Evolutionary conservation across 768 basidiomycete genomes (phyloP).

Genomic region (Asterophora parasitica): DNA sequence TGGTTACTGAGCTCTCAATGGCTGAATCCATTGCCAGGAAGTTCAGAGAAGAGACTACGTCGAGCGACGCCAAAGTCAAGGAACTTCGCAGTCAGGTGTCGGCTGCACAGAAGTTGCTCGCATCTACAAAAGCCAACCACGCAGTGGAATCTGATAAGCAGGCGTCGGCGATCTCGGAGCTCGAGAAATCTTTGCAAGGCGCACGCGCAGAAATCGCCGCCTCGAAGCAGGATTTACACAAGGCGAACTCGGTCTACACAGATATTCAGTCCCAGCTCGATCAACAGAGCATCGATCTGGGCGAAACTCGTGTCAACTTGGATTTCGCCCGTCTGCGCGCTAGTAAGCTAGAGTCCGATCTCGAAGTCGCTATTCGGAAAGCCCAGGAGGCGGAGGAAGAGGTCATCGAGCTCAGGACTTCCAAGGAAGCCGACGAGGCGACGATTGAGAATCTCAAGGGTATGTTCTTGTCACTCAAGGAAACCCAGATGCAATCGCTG

Average conservation of each 20-base stretch:
- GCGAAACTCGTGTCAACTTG: slow-evolving; percentile 12
- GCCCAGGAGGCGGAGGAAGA: slow-evolving; percentile 28
- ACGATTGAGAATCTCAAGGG: slow-evolving; percentile 31
- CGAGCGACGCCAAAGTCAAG: slow-evolving; percentile 1
- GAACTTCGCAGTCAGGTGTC: slow-evolving; percentile 11
- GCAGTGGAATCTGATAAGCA: slow-evolving; percentile 11
- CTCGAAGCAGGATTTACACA: not conserved
- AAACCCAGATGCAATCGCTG: slow-evolving; percentile 30
- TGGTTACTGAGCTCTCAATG: slow-evolving; percentile 7
- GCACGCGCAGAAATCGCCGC: slow-evolving; percentile 1
- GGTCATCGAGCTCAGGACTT: slow-evolving; percentile 23
- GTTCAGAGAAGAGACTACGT: slow-evolving; percentile 5
- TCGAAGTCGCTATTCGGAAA: slow-evolving; percentile 15
- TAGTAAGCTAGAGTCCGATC: slow-evolving; percentile 16
- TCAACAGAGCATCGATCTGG: slow-evolving; percentile 12
- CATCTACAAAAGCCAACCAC: slow-evolving; percentile 7
- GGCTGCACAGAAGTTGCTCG: slow-evolving; percentile 13
- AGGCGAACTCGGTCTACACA: not conserved
- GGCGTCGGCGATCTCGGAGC: slow-evolving; percentile 7
- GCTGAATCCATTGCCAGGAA: slow-evolving; percentile 11
- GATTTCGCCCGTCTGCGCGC: slow-evolving; percentile 15
- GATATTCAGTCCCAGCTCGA: slow-evolving; percentile 13
- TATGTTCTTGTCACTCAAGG: slow-evolving; percentile 25
- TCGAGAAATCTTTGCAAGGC: slow-evolving; percentile 5
- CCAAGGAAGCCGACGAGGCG: slow-evolving; percentile 30